Evolutionary conservation across 768 basidiomycete genomes (phyloP), one percentile per base, ranked within the genome.

Genomic region (Serendipita sp.): DNA sequence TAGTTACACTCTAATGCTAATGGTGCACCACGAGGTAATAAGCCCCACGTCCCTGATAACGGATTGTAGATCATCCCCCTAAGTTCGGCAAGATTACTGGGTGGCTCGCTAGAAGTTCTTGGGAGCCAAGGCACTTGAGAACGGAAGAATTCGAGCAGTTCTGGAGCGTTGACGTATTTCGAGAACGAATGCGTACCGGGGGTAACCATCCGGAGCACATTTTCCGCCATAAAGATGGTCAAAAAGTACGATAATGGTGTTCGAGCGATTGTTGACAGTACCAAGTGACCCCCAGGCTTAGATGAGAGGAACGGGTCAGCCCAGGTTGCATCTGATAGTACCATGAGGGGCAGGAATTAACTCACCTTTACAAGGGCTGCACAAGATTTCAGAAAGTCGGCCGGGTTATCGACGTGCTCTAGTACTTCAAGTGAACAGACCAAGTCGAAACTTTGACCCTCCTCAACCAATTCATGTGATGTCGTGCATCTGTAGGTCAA

Each of bases 391-490:
- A 99, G 79, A 73, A 99, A 99, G 4, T 80, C 79, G 3, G 83
- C 78, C 1, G 96, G 94, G 70, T 95, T 86, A 72, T 96, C 89
- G 62, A 99, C 96, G 71, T 99, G 96, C 75, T 99, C 96, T 35
- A 99, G 72, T 5, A 99, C 95, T 74, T 99, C 96, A 91, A 98
- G 91, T 8, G 93, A 89, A 72, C 92, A 96, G 13, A 99, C 93
- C 18, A 93, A 81, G 72, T 98, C 95, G 71, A 86, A 98, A 63
- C 82, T 82, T 69, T 79, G 79, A 13, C 80, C 72, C 3, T 84
- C 83, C 10, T 79, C 71, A 34, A 89, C 74, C 2, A 99, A 79
- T 0, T 78, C 78, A 71, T 97, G 93, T 0, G 88, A 91, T 0
- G 88, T 78, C 0, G 82, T 78, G 70, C 89, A 84, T 5, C 82